phyloP scores from a whole-genome alignment of 2,329 filamentous ascomycete genomes.

The Aspergillus aculeatinus region DNA sequence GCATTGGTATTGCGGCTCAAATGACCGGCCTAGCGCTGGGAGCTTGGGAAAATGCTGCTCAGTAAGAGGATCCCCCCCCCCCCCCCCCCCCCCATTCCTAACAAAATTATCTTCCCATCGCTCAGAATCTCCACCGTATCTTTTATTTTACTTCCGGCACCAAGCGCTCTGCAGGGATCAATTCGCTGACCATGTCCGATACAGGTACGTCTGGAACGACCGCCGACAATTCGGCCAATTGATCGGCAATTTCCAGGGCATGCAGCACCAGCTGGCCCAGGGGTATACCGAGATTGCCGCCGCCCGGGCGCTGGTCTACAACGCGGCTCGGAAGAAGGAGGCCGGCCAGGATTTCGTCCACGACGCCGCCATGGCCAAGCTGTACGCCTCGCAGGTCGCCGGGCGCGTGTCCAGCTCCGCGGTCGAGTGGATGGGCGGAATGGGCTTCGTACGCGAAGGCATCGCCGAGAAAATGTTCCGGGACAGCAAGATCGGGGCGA shows the following conservation, averaged over 20 bases:
- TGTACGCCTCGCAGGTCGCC: constrained; percentile 90
- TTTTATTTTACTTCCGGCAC: too few relatives aligned
- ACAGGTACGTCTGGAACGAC: constrained; percentile 93
- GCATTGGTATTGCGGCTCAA: constrained; percentile 96
- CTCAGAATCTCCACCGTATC: too few relatives aligned
- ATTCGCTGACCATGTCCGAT: too few relatives aligned
- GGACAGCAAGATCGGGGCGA: constrained; percentile 97
- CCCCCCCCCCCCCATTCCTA: not conserved
- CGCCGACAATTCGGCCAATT: constrained; percentile 93
- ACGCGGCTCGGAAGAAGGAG: constrained; percentile 97
- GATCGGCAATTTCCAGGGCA: constrained; percentile 95
- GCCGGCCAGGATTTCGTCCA: constrained; percentile 91
- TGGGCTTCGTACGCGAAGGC: constrained; percentile 96
- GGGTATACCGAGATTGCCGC: constrained; percentile 91
- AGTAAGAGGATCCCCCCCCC: constrained; percentile 46
- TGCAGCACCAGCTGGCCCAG: constrained; percentile 98
- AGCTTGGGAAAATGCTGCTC: constrained; percentile 90
- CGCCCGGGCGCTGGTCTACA: constrained; percentile 89
- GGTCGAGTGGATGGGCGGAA: constrained; percentile 99
- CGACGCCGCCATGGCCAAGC: constrained; percentile 97
- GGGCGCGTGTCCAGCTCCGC: constrained; percentile 80
- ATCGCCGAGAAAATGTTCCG: constrained; percentile 97
- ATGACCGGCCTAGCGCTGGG: constrained; percentile 97
- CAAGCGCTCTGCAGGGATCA: too few relatives aligned
- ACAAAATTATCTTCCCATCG: constrained; percentile 7